Evolutionary conservation across 345 rosid genomes (phyloP), one percentile per base, ranked within the genome.

Genomic region (Bretschneidera sinensis): DNA sequence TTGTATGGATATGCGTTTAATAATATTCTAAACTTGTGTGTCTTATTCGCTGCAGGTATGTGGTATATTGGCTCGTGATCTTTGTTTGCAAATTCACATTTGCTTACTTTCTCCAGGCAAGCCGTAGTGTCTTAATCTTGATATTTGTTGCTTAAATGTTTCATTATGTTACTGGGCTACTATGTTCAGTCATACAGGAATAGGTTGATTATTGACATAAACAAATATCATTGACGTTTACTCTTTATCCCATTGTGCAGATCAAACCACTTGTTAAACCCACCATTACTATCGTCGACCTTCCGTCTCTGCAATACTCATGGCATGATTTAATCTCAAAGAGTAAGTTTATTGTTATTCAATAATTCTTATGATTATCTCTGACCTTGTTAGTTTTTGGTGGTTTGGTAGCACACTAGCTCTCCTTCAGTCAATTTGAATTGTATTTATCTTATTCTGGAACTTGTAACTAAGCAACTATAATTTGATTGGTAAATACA

Each of bases 71-170:
- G 99, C 60, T 88, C 87, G 78, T 94, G 70, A 81, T 94, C 73
- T 79, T 90, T 69, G 78, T 57, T 19, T 79, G 95, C 89, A 94
- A 90, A 77, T 94, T 90, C 71, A 74, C 84, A 53, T 94, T 94
- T 73, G 83, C 99, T 14, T 94, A 94, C 81, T 94, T 94, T 80
- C 96, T 94, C 76, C 97, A 94, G 96, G 99, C 71, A 86, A 88
- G 95, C 33, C 13, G 25, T 55, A 25, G 1, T 23, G 6, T 66
- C 51, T 49, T 47, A 34, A 47, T 68, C 23, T 64, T 49, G 7
- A 45, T 43, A 57, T 61, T 53, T 47, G 52, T 60, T 59, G 17
- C 69, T 55, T 51, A 51, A 43, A 11, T 24, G 45, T 39, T 45
- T 13, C 21, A 16, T n/a, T n/a, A n/a, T 4, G 16, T 54, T 24